Evolutionary conservation across 345 rosid species (phyloP).

Genomic region (Stellera chamaejasme): DNA sequence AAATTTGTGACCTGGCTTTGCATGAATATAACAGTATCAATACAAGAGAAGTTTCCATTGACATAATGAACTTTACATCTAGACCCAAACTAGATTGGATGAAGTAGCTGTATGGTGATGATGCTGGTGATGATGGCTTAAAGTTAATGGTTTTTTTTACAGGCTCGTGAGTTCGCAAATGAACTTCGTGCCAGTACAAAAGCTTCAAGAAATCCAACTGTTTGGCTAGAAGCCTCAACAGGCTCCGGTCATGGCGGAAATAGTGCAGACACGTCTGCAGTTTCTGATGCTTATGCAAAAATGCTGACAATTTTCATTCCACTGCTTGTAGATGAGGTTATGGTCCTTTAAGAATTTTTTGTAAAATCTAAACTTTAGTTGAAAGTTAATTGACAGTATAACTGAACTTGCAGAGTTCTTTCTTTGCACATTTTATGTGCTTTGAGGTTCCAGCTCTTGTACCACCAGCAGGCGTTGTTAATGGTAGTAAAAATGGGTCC

Average conservation of each 20-base stretch:
- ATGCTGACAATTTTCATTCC: conserved; percentile 97
- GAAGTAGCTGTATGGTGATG: too few relatives aligned
- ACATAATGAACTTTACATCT: too few relatives aligned
- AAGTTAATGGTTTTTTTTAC: conserved; percentile 16
- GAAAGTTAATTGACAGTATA: conserved; percentile 13
- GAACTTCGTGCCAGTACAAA: conserved; percentile 99
- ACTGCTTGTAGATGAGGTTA: conserved; percentile 95
- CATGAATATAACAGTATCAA: too few relatives aligned
- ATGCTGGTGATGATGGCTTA: not conserved
- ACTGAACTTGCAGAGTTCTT: conserved; percentile 77
- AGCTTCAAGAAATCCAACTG: conserved; percentile 87
- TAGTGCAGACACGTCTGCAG: conserved; percentile 74
- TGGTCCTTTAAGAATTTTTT: conserved; percentile 14
- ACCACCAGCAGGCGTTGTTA: conserved; percentile 67
- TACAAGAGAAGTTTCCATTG: too few relatives aligned
- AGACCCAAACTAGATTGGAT: too few relatives aligned
- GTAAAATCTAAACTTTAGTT: conserved; percentile 5
- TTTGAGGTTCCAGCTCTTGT: conserved; percentile 95
- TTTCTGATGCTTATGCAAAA: conserved; percentile 95
- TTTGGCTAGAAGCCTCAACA: conserved; percentile 90
- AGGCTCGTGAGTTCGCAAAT: conserved; percentile 99
- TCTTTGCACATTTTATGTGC: conserved; percentile 99
- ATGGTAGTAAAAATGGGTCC: conserved; percentile 48
- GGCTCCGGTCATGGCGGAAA: conserved; percentile 71
- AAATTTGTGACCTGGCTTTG: too few relatives aligned